Conservation (phyloP, 2,329 filamentous ascomycete genomes). For the Beauveria varroae region DNA sequence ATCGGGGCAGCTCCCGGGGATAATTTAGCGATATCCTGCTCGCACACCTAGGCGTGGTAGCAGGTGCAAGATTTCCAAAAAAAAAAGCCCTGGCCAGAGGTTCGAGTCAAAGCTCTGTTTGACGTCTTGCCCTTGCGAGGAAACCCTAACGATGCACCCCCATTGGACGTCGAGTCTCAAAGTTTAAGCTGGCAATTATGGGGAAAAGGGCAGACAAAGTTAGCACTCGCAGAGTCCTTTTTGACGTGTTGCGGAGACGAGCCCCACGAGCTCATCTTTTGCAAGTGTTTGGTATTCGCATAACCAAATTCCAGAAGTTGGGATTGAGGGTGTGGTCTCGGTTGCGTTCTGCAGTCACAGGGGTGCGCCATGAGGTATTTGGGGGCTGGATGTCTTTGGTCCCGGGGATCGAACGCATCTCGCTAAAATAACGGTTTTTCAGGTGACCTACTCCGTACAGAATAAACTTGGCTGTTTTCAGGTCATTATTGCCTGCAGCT, state of each 20-base stretch:
- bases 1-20: background rate
- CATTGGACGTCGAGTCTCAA: background rate
- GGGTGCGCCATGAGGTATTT: background rate
- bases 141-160: background rate
- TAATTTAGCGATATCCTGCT: background rate
- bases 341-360: background rate
- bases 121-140: background rate
- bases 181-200: constrained; percentile 1
- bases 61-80: background rate
- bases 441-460: background rate
- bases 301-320: too few relatives aligned
- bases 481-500: background rate
- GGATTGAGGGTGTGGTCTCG: background rate
- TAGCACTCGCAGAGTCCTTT: background rate
- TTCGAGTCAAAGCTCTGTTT: constrained; percentile 4
- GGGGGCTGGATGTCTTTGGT: background rate
- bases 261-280: background rate
- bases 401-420: background rate
- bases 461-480: background rate
- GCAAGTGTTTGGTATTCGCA: too few relatives aligned
- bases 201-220: background rate
- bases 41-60: background rate
- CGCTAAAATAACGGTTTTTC: background rate
- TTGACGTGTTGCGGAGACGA: constrained; percentile 7
- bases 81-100: background rate